Evolutionary conservation across 164 flowering plant species (phyloP), one percentile per base, ranked within the genome.

Genomic region (Umbilicus rupestris): DNA sequence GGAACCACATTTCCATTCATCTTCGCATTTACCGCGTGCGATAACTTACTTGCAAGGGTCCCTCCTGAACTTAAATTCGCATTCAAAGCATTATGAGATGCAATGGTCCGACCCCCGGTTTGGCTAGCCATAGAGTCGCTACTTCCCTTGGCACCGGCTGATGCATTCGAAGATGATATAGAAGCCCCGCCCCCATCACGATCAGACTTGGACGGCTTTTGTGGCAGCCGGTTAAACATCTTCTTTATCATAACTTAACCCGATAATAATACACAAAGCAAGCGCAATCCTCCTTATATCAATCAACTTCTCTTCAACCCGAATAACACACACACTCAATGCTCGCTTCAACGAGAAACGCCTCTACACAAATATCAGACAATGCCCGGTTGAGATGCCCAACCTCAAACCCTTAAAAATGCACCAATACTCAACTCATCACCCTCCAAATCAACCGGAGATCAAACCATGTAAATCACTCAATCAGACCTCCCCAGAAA

Each of bases 141-240:
- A 55, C 68, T 68, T 71, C 73, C 60, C 33, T 26, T 73, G n/a
- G 78, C 73, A 65, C 69, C 68, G 58, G 77, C 44, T 33, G 75
- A 67, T 31, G 80, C 52, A 71, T 66, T 68, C 47, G 74, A 59
- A 9, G 76, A 73, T 19, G 79, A 70, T 35, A 66, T 66, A 30
- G 79, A 70, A 26, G 73, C 46, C 42, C 71, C 79, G 39, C 70
- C 72, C 31, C 74, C 78, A 15, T 74, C 78, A 63, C 75, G 75
- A 68, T 55, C 39, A 7, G 82, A 79, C 67, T 77, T 79, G 5
- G 82, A 77, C 49, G 78, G 77, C 77, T 79, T 79, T 66, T 70
- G 49, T 1, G 82, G 80, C 46, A 79, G 70, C 78, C 69, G 76
- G 76, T 77, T 73, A 30, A 79, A 72, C 67, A 79, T 67, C 50